A percentile compares a stretch with the other conserved stretches of the same genome.
These are phyloP conservation scores for Teratosphaeria nubilosa DNA, from an alignment of 2,329 filamentous ascomycete genomes.

Conservation along the genomic window DNA sequence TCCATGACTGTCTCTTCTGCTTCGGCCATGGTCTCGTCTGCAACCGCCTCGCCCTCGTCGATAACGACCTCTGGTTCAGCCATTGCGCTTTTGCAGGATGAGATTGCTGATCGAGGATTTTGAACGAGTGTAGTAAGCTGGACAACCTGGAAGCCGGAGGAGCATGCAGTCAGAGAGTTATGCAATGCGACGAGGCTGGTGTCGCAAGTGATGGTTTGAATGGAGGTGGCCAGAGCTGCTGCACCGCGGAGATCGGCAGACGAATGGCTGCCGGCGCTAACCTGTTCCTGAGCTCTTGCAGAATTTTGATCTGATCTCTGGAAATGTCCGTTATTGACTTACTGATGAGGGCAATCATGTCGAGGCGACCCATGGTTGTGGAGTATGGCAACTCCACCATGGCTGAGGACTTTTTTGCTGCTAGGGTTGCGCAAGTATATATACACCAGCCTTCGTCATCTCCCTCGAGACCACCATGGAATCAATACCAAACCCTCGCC, in stretches of 20 bases:
- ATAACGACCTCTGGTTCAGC: slow-evolving; percentile 23
- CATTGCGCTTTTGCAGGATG: slow-evolving; percentile 11
- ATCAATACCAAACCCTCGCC: too few relatives aligned
- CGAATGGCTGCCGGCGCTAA: neutral
- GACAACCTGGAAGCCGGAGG: neutral
- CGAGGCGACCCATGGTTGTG: too few relatives aligned
- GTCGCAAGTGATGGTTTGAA: too few relatives aligned
- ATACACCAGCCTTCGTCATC: neutral
- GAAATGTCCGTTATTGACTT: too few relatives aligned
- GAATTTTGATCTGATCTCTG: too few relatives aligned
- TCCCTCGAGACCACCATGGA: too few relatives aligned
- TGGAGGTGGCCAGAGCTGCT: neutral
- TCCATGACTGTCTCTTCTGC: slow-evolving; percentile 14
- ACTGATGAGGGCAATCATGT: too few relatives aligned
- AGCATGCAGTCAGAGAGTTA: neutral
- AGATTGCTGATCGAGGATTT: neutral
- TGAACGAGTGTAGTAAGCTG: neutral
- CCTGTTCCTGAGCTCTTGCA: neutral
- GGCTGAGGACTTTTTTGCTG: neutral
- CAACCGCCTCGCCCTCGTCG: slow-evolving; percentile 25
- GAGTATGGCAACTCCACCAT: too few relatives aligned
- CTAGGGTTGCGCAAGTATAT: neutral
- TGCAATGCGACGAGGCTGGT: neutral
- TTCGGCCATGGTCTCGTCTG: slow-evolving; percentile 43
- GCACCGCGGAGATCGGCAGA: neutral